Conservation (phyloP, 1,139 yeast genomes). For the Kodamaea plutei region DNA sequence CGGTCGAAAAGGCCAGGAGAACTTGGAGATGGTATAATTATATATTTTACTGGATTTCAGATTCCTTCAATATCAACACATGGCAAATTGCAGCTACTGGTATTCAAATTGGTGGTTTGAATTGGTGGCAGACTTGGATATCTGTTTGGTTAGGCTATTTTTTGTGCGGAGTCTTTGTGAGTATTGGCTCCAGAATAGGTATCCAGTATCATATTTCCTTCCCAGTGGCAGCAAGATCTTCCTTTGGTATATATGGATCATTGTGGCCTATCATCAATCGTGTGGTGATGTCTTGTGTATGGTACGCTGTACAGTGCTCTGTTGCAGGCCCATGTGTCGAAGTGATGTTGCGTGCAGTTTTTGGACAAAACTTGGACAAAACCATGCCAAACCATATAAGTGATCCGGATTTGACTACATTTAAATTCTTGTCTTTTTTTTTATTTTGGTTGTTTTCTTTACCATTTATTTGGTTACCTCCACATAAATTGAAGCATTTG, state of each 20-base stretch:
- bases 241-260: conserved; percentile 76
- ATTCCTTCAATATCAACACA: conserved; percentile 80
- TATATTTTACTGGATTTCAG: conserved; percentile 81
- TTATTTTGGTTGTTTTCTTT: conserved; percentile 72
- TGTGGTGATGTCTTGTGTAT: conserved; percentile 77
- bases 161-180: conserved; percentile 59
- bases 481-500: conserved; percentile 75
- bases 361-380: conserved; percentile 52
- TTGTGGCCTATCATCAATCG: conserved; percentile 78
- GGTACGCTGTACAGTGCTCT: conserved; percentile 83
- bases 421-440: conserved; percentile 68
- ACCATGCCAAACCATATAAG: conserved; percentile 51
- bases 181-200: conserved; percentile 66
- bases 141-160: conserved; percentile 75
- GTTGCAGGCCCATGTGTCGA: conserved; percentile 81
- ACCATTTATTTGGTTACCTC: conserved; percentile 78
- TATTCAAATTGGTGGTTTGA: conserved; percentile 58
- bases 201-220: conserved; percentile 71
- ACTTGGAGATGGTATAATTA: conserved; percentile 81
- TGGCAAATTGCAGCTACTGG: conserved; percentile 92
- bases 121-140: conserved; percentile 92
- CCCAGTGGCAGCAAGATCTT: conserved; percentile 71
- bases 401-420: conserved; percentile 57
- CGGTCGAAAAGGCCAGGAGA: conserved; percentile 66
- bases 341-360: conserved; percentile 63